These are phyloP conservation scores for Neonectria ditissima DNA, from an alignment of 2,329 filamentous ascomycete genomes.

Conservation along the genomic window DNA sequence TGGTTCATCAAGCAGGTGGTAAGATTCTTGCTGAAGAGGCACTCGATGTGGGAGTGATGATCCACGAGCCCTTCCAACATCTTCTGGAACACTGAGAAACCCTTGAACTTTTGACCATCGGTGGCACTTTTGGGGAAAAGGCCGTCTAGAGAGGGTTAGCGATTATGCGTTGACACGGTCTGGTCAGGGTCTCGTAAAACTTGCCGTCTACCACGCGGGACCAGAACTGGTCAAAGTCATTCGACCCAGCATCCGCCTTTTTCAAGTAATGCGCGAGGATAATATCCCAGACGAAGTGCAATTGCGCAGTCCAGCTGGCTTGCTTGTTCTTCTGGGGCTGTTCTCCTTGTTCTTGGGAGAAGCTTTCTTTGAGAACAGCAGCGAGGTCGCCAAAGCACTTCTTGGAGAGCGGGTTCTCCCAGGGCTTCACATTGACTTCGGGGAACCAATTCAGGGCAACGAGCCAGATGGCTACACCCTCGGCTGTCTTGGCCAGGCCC, in stretches of 20 bases:
- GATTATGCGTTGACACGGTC: background rate
- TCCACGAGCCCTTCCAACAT: constrained; percentile 69
- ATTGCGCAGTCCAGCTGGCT: constrained; percentile 81
- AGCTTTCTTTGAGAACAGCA: constrained; percentile 82
- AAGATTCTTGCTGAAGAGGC: constrained; percentile 85
- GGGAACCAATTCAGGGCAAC: constrained; percentile 74
- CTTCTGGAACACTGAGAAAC: constrained; percentile 87
- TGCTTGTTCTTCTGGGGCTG: constrained; percentile 66
- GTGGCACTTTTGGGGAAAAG: constrained; percentile 86
- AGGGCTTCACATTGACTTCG: constrained; percentile 73
- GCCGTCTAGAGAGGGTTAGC: constrained; percentile 68
- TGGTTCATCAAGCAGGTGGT: constrained; percentile 87
- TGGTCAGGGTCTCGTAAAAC: constrained; percentile 44
- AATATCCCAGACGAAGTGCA: constrained; percentile 90
- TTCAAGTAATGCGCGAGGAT: constrained; percentile 70
- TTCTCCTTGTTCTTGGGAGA: constrained; percentile 60
- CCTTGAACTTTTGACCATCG: constrained; percentile 90
- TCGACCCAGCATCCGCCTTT: constrained; percentile 50
- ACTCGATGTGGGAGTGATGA: constrained; percentile 60
- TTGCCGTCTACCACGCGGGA: constrained; percentile 85
- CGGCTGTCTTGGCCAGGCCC: constrained; percentile 81
- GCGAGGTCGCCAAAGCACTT: constrained; percentile 77
- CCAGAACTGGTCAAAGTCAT: constrained; percentile 84
- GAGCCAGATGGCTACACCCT: constrained; percentile 92
- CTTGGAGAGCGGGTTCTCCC: constrained; percentile 80